Conservation (phyloP, 495 filamentous ascomycete genomes). For the Trichoderma virens region DNA sequence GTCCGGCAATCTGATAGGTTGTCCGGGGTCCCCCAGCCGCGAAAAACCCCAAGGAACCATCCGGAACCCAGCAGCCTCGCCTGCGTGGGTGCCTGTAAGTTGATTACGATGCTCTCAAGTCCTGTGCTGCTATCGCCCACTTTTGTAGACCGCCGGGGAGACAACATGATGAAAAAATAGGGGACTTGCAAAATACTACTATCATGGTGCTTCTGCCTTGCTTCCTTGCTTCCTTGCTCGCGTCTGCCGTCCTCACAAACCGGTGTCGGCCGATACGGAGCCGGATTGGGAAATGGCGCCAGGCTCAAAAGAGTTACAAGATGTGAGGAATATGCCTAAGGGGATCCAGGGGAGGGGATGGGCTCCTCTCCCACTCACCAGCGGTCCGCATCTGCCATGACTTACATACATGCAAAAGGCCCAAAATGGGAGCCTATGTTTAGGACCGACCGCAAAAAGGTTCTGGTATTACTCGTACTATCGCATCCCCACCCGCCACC, state of each 20-base stretch:
- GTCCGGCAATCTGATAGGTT: neutral
- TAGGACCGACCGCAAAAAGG: neutral
- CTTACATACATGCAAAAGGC: slow-evolving; percentile 7
- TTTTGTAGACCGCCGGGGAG: too few species aligned
- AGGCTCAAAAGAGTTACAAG: slow-evolving; percentile 6
- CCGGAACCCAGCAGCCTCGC: neutral
- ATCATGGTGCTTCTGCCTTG: neutral
- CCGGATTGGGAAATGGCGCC: neutral
- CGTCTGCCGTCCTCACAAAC: neutral
- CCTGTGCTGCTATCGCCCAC: too few species aligned
- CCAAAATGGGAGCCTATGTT: neutral
- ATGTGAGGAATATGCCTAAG: slow-evolving; percentile 8
- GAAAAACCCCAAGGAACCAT: neutral
- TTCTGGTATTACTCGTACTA: neutral
- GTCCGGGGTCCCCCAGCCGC: neutral
- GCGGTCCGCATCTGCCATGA: neutral
- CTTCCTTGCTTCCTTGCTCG: neutral
- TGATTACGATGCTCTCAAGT: too few species aligned
- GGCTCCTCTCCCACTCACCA: neutral
- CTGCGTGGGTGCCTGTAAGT: neutral
- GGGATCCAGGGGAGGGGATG: neutral
- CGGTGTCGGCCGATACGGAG: neutral
- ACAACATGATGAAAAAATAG: neutral
- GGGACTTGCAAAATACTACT: neutral
- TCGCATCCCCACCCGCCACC: neutral